Evolutionary conservation across 2,329 filamentous ascomycete species (phyloP), one percentile per base, ranked within the genome.

Genomic region (Diplodia sapinea): DNA sequence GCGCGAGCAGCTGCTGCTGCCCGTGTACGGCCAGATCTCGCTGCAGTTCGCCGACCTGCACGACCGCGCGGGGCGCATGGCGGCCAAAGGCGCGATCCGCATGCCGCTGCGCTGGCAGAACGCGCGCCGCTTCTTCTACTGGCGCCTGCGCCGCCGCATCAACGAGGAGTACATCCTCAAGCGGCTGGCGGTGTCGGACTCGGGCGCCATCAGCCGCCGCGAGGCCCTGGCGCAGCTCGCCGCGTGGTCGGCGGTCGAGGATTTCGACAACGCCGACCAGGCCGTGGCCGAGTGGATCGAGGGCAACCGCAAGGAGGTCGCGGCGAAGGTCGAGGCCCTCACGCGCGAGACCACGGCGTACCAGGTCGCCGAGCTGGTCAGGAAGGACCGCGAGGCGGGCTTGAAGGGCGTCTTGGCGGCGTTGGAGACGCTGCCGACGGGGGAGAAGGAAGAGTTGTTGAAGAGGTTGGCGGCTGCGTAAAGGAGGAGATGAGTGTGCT

Each of bases 111-210:
- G 90, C 75, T 98, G 94, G 95, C 85, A 88, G 78, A 91, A 97
- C 74, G 90, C 94, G 11, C 90, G 95, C 72, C 91, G 94, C 77
- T 98, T 95, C 92, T 98, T 99, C 86, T 99, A 98, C 91, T 99
- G 96, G 95, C 94, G 95, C 81, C 90, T 97, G 70, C 94, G 96
- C 81, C 91, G 95, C 78, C 89, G 95, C 82, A 86, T 99, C 78
- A 98, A 96, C 81, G 95, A 99, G 83, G 95, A 99, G 83, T 92
- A 96, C 80, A 93, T 99, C 74, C 86, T 99, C 79, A 95, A 94
- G 83, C 93, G 93, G 82, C 92, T 99, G 87, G 84, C 81, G 1
- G 72, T 77, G 49, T 77, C 80, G 7, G 79, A 81, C 74, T 79
- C 83, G 43, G 79, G 80, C 76, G 72, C 78, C 76, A 71, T 84